A percentile compares a stretch with the other conserved stretches of the same genome.
Evolutionary conservation across 78 protist genomes (phyloP).

Genomic region (Chrysochromulina tobinii): DNA sequence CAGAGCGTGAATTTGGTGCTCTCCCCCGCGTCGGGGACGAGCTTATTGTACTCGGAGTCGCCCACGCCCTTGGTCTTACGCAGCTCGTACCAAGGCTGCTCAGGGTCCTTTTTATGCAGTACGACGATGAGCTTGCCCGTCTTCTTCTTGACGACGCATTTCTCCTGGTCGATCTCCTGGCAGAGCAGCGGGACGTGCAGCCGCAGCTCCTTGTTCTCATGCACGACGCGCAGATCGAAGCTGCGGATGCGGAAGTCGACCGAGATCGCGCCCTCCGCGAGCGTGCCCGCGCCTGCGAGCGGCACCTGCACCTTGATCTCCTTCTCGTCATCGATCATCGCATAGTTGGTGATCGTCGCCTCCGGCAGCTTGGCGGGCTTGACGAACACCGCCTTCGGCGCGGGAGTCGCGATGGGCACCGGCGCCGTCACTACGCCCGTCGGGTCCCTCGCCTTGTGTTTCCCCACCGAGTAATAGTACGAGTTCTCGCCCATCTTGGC

Average conservation of each 20-base stretch:
- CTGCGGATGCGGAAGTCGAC: neutral
- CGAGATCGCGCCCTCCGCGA: neutral
- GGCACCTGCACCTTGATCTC: neutral
- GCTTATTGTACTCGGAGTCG: neutral
- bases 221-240: neutral
- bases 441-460: neutral
- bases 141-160: neutral
- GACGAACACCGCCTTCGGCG: neutral
- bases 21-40: neutral
- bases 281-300: neutral
- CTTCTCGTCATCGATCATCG: neutral
- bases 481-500: conserved; percentile 11
- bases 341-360: neutral
- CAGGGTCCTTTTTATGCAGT: neutral
- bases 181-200: neutral
- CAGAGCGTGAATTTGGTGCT: neutral
- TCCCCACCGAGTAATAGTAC: conserved; percentile 15
- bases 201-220: neutral
- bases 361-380: neutral
- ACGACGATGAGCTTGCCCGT: neutral
- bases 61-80: conserved; percentile 14
- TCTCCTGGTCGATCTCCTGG: neutral
- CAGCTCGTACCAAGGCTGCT: neutral
- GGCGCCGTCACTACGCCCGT: neutral
- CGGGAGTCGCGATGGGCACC: neutral